Evolutionary conservation across 176 grass and related monocot genomes (phyloP).

Genomic region (Urochloa ruziziensis): DNA sequence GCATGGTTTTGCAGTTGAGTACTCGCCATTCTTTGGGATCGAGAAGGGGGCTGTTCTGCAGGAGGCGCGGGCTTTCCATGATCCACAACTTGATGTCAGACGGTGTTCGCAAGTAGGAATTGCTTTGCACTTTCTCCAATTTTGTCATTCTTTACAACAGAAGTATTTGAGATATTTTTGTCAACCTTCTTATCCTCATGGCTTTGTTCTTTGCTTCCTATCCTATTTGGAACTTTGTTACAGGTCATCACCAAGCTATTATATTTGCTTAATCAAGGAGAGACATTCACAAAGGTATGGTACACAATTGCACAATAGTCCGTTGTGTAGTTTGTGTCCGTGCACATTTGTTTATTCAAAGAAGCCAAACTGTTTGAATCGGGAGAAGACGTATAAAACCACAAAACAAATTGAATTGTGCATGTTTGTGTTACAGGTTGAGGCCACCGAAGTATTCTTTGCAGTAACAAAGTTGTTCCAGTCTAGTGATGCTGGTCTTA

Average conservation of each 20-base stretch:
- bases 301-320: not conserved
- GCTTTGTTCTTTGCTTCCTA: constrained; percentile 28
- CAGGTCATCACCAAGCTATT: constrained; percentile 98
- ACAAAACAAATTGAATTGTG: not conserved
- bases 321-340: not conserved
- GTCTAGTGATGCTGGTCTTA: constrained; percentile 84
- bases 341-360: not conserved
- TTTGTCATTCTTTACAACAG: not conserved
- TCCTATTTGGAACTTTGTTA: constrained; percentile 27
- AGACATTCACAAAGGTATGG: constrained; percentile 86
- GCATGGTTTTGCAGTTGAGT: constrained; percentile 63
- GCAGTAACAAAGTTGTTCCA: constrained; percentile 96
- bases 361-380: not conserved
- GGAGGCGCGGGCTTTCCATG: constrained; percentile 91
- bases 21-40: constrained; percentile 87
- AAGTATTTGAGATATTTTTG: not conserved
- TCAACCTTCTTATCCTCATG: not conserved
- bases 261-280: constrained; percentile 99
- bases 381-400: not conserved
- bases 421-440: constrained; percentile 58
- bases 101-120: constrained; percentile 80
- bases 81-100: constrained; percentile 83
- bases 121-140: not conserved
- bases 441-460: constrained; percentile 97
- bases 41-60: constrained; percentile 94